phyloP scores from a whole-genome alignment of 2,329 filamentous ascomycete genomes.

The Acrocalymma vagum region DNA sequence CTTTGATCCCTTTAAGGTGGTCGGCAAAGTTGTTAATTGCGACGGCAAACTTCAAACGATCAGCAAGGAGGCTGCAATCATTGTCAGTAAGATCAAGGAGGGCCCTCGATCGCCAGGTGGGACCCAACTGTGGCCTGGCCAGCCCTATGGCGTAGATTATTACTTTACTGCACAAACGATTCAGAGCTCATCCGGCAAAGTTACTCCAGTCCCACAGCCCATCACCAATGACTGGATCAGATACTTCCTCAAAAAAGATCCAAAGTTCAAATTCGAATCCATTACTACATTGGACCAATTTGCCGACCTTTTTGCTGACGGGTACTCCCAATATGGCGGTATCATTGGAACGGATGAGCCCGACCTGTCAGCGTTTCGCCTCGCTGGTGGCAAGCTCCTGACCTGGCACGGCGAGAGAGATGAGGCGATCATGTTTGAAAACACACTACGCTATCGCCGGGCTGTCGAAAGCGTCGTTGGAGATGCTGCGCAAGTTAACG shows the following conservation, averaged over 20 bases:
- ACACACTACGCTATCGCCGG: conserved; percentile 17
- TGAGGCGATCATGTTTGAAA: conserved; percentile 16
- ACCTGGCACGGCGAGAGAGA: conserved; percentile 34
- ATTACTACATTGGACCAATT: conserved; percentile 12
- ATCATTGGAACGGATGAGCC: conserved; percentile 17
- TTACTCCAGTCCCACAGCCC: background rate
- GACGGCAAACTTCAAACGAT: background rate
- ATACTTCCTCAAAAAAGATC: conserved; percentile 9
- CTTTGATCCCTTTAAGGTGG: conserved; percentile 23
- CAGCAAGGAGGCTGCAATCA: background rate
- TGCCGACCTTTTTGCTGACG: conserved; percentile 16
- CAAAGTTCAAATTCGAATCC: conserved; percentile 16
- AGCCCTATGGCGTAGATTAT: conserved; percentile 2
- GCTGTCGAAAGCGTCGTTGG: conserved; percentile 20
- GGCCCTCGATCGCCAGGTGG: conserved; percentile 5
- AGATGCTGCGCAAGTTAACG: conserved; percentile 12
- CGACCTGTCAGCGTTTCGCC: conserved; percentile 25
- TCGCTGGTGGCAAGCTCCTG: conserved; percentile 29
- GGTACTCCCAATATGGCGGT: conserved; percentile 11
- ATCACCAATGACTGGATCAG: conserved; percentile 2
- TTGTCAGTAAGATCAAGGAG: conserved; percentile 3
- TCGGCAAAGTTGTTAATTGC: conserved; percentile 22
- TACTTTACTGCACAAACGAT: conserved; percentile 1
- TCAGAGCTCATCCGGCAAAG: background rate
- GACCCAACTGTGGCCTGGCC: conserved; percentile 6